phyloP scores from a whole-genome alignment of 2,329 filamentous ascomycete species.

The Xylaria sp. region DNA sequence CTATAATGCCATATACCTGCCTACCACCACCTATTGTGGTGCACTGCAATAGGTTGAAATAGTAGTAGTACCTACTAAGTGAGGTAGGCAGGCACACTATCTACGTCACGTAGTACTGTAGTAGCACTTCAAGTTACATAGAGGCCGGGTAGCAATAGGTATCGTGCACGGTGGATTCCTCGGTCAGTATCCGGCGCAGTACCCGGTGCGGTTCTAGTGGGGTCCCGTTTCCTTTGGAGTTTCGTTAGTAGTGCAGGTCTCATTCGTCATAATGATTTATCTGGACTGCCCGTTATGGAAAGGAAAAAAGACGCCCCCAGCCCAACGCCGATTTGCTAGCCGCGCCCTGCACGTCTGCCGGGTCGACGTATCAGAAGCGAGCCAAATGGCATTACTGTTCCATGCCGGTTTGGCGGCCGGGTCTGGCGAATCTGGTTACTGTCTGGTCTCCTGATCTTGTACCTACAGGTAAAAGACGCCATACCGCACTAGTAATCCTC shows the following conservation, averaged over 20 bases:
- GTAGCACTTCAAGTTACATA: too few species aligned
- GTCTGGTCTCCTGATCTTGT: slow-evolving; percentile 9
- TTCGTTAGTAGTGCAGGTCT: neutral
- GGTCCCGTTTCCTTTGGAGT: neutral
- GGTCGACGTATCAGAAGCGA: slow-evolving; percentile 31
- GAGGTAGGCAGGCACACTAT: neutral
- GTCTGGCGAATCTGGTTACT: too few species aligned
- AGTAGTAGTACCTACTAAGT: too few species aligned
- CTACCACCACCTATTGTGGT: too few species aligned
- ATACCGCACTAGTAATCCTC: slow-evolving; percentile 27
- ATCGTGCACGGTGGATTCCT: neutral
- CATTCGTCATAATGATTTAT: neutral
- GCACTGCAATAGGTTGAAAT: too few species aligned
- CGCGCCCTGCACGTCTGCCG: neutral
- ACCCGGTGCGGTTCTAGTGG: neutral
- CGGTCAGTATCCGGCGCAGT: neutral
- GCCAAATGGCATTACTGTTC: slow-evolving; percentile 36
- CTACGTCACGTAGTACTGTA: neutral
- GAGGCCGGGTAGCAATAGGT: too few species aligned
- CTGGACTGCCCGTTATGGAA: slow-evolving; percentile 7
- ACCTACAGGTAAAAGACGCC: neutral
- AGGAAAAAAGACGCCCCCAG: neutral
- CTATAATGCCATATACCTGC: too few species aligned
- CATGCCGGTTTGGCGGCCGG: neutral
- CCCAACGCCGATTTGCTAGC: slow-evolving; percentile 8